Evolutionary conservation across 257 asterid species (phyloP), one percentile per base, ranked within the genome.

Genomic region (Salvia hispanica): DNA sequence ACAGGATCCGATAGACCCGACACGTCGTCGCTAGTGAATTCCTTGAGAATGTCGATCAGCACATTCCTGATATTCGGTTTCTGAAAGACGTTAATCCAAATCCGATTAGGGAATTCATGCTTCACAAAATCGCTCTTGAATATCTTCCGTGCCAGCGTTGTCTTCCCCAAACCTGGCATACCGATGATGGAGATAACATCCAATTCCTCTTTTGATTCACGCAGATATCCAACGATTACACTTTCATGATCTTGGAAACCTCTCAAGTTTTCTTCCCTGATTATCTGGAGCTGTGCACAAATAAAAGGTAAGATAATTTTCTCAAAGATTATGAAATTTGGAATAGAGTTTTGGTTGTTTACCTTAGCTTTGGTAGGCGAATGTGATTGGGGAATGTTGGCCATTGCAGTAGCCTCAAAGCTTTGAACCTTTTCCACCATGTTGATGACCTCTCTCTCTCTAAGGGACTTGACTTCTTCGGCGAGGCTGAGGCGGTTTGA

Each of bases 121-220:
- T 34, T 51, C 31, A 76, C 4, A 7, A 0, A 0, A 7, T 36
- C 12, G 16, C 13, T 52, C 13, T 50, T 51, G 46, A n/a, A 66
- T 3, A 76, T 14, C 58, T 66, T 71, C 52, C 65, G 25, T 5
- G 81, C 81, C 13, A 76, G 43, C 6, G 34, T 51, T 16, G 57
- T 36, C 58, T 66, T 71, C 52, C 65, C 81, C 13, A 76, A 51
- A 7, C 77, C 81, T 0, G 81, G 71, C 77, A 72, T 76, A 3
- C 77, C 81, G 10, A 61, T 54, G 5, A 76, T 76, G 36, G 74
- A 62, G 55, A 69, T 54, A 7, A 56, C 75, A 14, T 73, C 69
- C 3, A 76, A 68, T 2, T 76, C 31, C 10, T 16, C 5, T 2
- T 2, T 66, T 15, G 62, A 8, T 47, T 70, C 76, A 3, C 0